Evolutionary conservation across 2,329 filamentous ascomycete genomes (phyloP), one percentile per base, ranked within the genome.

Genomic region (Diaporthe helianthi): DNA sequence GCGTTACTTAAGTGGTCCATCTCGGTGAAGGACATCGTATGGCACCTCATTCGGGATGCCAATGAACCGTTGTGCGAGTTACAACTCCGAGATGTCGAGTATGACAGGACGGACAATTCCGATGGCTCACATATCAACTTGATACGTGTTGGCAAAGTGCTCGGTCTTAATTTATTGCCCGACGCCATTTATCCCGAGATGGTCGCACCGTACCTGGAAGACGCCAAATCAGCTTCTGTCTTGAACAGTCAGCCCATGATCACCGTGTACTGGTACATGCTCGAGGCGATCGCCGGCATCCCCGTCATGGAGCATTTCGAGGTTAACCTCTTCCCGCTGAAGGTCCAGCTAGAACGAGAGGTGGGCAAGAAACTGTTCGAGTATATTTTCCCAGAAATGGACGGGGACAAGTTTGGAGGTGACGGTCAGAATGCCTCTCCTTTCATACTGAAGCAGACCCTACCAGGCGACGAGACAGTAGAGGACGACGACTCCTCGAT

Each of bases 301-400:
- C 93, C 95, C 0, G 94, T 99, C 38, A 93, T 99, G 85, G 95
- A 98, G 74, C 92, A 97, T 75, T 99, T 99, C 76, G 94, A 98
- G 79, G 93, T 99, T 67, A 93, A 94, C 67, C 83, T 99, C 24
- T 94, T 97, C 78, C 97, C 96, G 0, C 87, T 99, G 78, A 97
- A 94, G 79, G 90, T 99, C 26, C 96, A 99, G 78, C 85, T 99
- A 44, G 96, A 99, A 80, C 91, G 90, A 44, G 94, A 98, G 75
- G 90, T 97, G 60, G 95, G 94, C 53, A 95, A 97, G 81, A 93
- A 92, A 74, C 84, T 99, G 2, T 97, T 99, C 74, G 94, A 98
- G 80, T 99, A 99, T 80, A 93, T 99, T 74, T 99, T 99, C 83
- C 97, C 96, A 0, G 93, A 92, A 13, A 88, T 93, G 74, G 90